These are phyloP conservation scores for Pulveroboletus sp. DNA, from an alignment of 768 basidiomycete genomes.

Conservation along the genomic window DNA sequence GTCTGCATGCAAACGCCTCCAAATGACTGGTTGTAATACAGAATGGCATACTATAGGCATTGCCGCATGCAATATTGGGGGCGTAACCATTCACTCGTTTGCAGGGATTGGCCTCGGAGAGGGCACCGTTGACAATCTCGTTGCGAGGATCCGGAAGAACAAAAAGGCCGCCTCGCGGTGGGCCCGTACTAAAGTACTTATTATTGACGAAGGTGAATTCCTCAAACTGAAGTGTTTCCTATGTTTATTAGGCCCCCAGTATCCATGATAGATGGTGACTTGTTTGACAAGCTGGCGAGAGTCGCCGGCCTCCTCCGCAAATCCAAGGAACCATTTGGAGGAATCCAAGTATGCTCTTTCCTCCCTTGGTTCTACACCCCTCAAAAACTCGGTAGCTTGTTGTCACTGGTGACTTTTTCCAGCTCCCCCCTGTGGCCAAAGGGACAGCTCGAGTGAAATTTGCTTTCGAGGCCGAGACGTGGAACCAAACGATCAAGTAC, in stretches of 20 bases:
- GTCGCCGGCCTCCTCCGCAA: conserved; percentile 66
- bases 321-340: conserved; percentile 76
- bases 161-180: conserved; percentile 79
- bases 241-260: conserved; percentile 44
- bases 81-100: conserved; percentile 92
- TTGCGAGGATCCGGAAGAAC: conserved; percentile 69
- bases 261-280: conserved; percentile 92
- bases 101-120: conserved; percentile 87
- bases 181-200: conserved; percentile 78
- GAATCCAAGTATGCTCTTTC: conserved; percentile 65
- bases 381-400: conserved; percentile 50
- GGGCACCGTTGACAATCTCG: conserved; percentile 57
- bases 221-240: background rate
- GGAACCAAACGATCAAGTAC: conserved; percentile 68
- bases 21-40: background rate
- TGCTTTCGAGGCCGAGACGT: conserved; percentile 83
- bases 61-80: conserved; percentile 96
- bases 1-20: background rate
- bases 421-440: conserved; percentile 88
- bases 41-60: conserved; percentile 49
- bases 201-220: conserved; percentile 69
- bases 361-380: background rate
- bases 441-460: conserved; percentile 61
- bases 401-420: conserved; percentile 97
- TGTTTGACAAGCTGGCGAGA: conserved; percentile 84